Base-by-base conservation (phyloP, 164 flowering plant genomes). In the Macadamia integrifolia region DNA sequence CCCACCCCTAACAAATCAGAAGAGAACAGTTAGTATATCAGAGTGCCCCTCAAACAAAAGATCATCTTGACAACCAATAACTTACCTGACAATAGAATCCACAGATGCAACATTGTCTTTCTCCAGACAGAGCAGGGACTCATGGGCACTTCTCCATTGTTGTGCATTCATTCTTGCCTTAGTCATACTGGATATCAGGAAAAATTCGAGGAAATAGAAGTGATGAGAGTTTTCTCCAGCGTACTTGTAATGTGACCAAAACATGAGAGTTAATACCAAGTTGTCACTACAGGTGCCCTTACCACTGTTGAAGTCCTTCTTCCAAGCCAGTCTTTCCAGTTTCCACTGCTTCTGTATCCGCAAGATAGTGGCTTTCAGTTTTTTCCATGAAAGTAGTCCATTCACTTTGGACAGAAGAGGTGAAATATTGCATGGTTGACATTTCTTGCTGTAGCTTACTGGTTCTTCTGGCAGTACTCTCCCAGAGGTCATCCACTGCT, bases 91-190 rank as follows among this genome's bases (percentile, higher is more conserved):
- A 43, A 95, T 86, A 49, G 89, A 83, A 71, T 86, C 86, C 57
- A 92, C 87, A 44, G 97, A 87, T 75, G 86, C 86, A 74, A 87
- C 87, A 79, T 88, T 92, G 66, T 75, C 77, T 69, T 80, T 82
- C 69, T 95, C 98, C 59, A 95, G 76, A 73, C 75, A 71, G 56
- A 86, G 78, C 71, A 95, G 74, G 48, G 97, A 92, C 23, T 87
- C 90, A 74, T 95, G 91, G 49, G 99, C 99, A 69, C 77, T 79
- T 66, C 71, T 81, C 99, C 98, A 92, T 67, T 92, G 98, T 71
- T 85, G 76, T 70, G 88, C 82, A 69, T 93, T 84, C 76, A 82
- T 69, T 77, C 76, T 82, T 43, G 86, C 85, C 80, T 91, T 86
- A 62, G 77, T 72, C 79, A 87, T 72, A 73, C 99, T 95, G 86